phyloP scores from a whole-genome alignment of 73 alveolate species.

The Diophrys sp. region DNA sequence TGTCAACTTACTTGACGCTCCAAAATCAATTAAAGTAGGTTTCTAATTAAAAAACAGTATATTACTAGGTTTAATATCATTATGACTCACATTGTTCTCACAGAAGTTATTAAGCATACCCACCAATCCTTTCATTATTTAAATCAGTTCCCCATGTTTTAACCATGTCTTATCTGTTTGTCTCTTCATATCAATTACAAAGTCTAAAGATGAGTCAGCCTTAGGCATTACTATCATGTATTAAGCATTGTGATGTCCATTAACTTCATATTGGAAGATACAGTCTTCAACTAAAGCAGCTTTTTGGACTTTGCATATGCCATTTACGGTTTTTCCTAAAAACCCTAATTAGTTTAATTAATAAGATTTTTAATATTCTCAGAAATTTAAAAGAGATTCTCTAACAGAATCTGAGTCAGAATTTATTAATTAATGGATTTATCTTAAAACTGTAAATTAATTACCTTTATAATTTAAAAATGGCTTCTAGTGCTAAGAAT shows the following conservation, averaged over 20 bases:
- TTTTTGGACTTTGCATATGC: too few relatives aligned
- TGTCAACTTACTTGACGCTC: not conserved
- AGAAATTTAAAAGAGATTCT: too few relatives aligned
- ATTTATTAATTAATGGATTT: too few relatives aligned
- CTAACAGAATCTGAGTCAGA: too few relatives aligned
- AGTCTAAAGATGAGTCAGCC: not conserved
- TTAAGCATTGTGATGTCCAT: not conserved
- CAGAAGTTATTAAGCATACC: not conserved
- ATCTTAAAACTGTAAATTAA: too few relatives aligned
- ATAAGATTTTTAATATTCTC: too few relatives aligned
- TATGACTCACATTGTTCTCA: not conserved
- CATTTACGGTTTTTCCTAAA: too few relatives aligned
- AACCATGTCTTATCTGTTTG: not conserved
- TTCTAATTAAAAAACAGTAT: not conserved
- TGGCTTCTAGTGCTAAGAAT: too few relatives aligned
- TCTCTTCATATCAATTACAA: not conserved
- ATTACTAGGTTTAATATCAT: not conserved
- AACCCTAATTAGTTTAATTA: too few relatives aligned
- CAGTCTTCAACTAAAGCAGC: not conserved
- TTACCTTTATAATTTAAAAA: too few relatives aligned
- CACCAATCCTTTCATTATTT: not conserved
- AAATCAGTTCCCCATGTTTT: not conserved
- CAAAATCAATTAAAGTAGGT: not conserved
- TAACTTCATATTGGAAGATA: not conserved
- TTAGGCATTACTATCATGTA: not conserved